Base-by-base conservation (phyloP, 352 stramenopile genomes). In the Globisporangium sylvaticum region DNA sequence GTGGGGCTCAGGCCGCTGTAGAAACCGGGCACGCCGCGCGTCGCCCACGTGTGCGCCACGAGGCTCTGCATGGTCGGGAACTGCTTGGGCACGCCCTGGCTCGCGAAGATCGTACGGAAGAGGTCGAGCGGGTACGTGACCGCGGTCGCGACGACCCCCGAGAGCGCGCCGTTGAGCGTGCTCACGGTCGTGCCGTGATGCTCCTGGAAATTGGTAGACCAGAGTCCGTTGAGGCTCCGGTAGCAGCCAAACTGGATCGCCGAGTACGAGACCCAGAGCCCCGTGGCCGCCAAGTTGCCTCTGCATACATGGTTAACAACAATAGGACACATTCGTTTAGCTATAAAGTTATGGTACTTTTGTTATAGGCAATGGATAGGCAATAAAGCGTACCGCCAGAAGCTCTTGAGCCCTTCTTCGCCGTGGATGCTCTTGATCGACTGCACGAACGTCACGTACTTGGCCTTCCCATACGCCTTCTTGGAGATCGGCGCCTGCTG, bases 81-180 rank as follows among this genome's bases (percentile, higher is more conserved):
- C 5, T 76, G 81, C 61, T 90, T 93, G 25, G 84, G 90, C 25
- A 96, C 76, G 37, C 91, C 93, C 65, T 97, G 88, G 34, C 91
- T 89, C 25, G 96, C 95, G 73, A 99, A 95, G 9, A 93, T 88
- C 7, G 96, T 99, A 52, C 96, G 87, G 56, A 94, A 97, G 18
- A 98, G 76, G 72, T 99, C 96, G 63, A 98, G 89, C 18, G 96
- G 96, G 72, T 99, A 99, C 14, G 95, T 98, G 9, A 84, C 68
- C 3, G 93, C 39, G 0, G 95, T 98, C 1, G 95, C 92, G 61
- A 87, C 77, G 22, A 97, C 79, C 2, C 94, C 96, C 0, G 95
- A 89, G 6, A 82, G 62, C 8, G 95, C 94, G 27, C 96, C 96
- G 64, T 92, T 91, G 8, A 81, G 56, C 62, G 95, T 97, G 65